phyloP scores from a whole-genome alignment of 306 rosid species.

The Dryas drummondii region DNA sequence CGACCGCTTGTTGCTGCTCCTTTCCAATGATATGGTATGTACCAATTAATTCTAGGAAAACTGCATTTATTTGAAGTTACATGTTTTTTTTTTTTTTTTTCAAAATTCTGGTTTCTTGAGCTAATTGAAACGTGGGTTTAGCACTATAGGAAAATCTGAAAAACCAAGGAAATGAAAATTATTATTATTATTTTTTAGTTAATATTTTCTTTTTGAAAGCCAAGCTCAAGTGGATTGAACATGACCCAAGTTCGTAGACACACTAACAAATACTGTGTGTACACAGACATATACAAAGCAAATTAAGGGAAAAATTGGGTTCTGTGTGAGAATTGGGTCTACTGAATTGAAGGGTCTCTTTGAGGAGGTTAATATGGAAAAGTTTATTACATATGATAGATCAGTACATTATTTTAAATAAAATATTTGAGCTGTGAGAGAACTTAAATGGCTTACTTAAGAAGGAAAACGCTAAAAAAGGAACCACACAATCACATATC shows the following conservation, averaged over 20 bases:
- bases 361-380: background rate
- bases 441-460: background rate
- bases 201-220: too few species aligned
- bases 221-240: too few species aligned
- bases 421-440: background rate
- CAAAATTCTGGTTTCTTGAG: background rate
- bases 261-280: too few species aligned
- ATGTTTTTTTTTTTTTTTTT: background rate
- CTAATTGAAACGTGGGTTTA: background rate
- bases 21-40: conserved; percentile 52
- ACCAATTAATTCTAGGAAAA: background rate
- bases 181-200: too few species aligned
- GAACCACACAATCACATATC: background rate
- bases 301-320: too few species aligned
- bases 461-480: background rate
- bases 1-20: conserved; percentile 48
- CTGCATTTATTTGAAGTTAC: background rate
- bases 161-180: too few species aligned
- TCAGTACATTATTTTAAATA: background rate
- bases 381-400: background rate
- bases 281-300: too few species aligned
- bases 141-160: background rate
- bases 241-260: too few species aligned
- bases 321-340: background rate
- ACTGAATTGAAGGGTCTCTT: background rate